Evolutionary conservation across 768 basidiomycete genomes (phyloP).

Genomic region (Tricholoma sp.): DNA sequence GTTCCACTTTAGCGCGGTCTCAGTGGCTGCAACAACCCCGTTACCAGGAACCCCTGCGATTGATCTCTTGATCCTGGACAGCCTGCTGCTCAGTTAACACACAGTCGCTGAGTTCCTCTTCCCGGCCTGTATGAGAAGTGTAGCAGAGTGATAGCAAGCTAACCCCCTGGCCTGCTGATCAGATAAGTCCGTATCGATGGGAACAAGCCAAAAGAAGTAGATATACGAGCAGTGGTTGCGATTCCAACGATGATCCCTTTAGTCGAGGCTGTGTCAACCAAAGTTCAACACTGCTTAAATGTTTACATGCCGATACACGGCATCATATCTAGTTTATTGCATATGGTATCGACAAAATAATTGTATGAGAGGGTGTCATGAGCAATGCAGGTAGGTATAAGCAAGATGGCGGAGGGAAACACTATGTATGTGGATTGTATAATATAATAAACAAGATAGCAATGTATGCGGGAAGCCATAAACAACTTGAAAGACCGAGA

Average conservation of each 20-base stretch:
- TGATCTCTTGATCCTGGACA: neutral
- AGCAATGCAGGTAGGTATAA: slow-evolving; percentile 5
- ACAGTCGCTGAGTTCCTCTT: neutral
- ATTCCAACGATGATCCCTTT: neutral
- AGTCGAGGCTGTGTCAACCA: neutral
- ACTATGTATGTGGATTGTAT: slow-evolving; percentile 5
- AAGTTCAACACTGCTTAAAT: slow-evolving; percentile 3
- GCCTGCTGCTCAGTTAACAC: neutral
- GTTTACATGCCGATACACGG: neutral
- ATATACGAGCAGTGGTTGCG: too few relatives aligned
- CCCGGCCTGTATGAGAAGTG: neutral
- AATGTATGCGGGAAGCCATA: slow-evolving; percentile 5
- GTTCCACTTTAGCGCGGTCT: neutral
- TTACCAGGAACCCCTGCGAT: slow-evolving; percentile 23
- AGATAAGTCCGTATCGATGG: neutral
- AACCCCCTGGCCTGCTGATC: neutral
- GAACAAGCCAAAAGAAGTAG: neutral
- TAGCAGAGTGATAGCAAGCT: neutral
- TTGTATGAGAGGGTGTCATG: neutral
- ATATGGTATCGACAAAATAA: neutral
- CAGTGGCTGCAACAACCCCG: slow-evolving; percentile 7
- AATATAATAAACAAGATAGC: slow-evolving; percentile 9
- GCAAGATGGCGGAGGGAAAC: neutral
- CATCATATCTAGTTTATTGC: neutral
- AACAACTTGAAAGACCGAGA: slow-evolving; percentile 14